Evolutionary conservation across 495 filamentous ascomycete genomes (phyloP).

Genomic region (Immersiella caudata): DNA sequence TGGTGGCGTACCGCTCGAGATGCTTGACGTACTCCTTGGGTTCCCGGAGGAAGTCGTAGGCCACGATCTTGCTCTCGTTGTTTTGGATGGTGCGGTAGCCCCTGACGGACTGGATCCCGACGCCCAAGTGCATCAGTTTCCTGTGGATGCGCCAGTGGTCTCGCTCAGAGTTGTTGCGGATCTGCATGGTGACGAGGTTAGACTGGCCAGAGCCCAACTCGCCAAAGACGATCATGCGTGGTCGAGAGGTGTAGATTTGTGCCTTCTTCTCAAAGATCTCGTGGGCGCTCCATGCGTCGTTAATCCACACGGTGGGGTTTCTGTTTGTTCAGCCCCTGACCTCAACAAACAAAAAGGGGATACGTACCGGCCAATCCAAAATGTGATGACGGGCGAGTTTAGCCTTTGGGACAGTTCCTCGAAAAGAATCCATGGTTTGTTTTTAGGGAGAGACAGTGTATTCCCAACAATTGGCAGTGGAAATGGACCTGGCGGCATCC

Average conservation of each 20-base stretch:
- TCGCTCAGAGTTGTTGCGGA: conserved; percentile 51
- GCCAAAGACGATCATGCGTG: conserved; percentile 60
- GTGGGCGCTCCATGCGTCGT: conserved; percentile 63
- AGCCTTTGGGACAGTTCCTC: conserved; percentile 59
- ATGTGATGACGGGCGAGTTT: conserved; percentile 60
- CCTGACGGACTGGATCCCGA: conserved; percentile 62
- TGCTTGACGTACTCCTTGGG: conserved; percentile 61
- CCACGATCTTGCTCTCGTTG: conserved; percentile 57
- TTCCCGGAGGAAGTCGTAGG: conserved; percentile 53
- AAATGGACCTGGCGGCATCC: conserved; percentile 62
- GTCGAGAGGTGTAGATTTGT: conserved; percentile 57
- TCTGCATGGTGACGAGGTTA: conserved; percentile 61
- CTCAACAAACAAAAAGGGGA: background rate
- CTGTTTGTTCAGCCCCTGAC: conserved; percentile 29
- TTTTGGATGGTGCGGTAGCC: conserved; percentile 63
- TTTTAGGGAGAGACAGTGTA: conserved; percentile 60
- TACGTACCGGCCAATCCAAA: conserved; percentile 59
- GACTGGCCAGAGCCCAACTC: conserved; percentile 62
- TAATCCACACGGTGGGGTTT: conserved; percentile 66
- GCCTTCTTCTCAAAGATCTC: conserved; percentile 61
- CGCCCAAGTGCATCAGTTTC: conserved; percentile 63
- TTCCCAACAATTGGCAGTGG: conserved; percentile 56
- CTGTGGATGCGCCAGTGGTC: conserved; percentile 64
- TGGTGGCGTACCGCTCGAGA: conserved; percentile 65
- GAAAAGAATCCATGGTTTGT: conserved; percentile 67